Evolutionary conservation across 164 flowering plant genomes (phyloP).

Genomic region (Vitis labrusca): DNA sequence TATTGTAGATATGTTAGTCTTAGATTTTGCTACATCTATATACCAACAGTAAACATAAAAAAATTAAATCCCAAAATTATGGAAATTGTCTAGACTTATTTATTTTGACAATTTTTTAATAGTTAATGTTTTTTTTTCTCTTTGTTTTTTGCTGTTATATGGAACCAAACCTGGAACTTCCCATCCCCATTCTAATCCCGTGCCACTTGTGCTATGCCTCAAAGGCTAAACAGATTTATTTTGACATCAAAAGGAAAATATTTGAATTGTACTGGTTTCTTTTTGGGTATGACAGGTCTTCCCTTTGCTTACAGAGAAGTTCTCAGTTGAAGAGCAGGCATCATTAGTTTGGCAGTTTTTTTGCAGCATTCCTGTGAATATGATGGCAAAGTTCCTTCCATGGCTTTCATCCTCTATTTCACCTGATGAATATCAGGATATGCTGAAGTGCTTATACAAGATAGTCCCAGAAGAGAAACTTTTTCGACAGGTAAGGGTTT

Average conservation of each 20-base stretch:
- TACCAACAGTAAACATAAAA: no score
- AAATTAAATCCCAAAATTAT: no score
- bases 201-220: no score
- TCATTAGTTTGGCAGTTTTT: conserved; percentile 92
- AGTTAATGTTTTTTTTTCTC: no score
- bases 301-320: conserved; percentile 85
- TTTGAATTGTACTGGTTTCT: conserved; percentile 8
- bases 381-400: conserved; percentile 96
- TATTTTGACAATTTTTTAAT: no score
- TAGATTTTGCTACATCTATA: no score
- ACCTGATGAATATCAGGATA: conserved; percentile 69
- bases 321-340: conserved; percentile 91
- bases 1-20: no score
- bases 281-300: conserved; percentile 65
- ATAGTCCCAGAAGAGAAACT: conserved; percentile 89
- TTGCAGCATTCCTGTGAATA: conserved; percentile 94
- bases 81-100: no score
- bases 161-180: no score
- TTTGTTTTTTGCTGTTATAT: no score
- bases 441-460: conserved; percentile 74
- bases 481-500: conserved; percentile 71
- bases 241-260: background rate
- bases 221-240: background rate
- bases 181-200: no score
- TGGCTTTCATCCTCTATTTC: conserved; percentile 91